Percentiles rank a stretch among this genome's conserved stretches.
Conservation (phyloP, 2,329 filamentous ascomycete genomes). For the Neopestalotiopsis sp. region DNA sequence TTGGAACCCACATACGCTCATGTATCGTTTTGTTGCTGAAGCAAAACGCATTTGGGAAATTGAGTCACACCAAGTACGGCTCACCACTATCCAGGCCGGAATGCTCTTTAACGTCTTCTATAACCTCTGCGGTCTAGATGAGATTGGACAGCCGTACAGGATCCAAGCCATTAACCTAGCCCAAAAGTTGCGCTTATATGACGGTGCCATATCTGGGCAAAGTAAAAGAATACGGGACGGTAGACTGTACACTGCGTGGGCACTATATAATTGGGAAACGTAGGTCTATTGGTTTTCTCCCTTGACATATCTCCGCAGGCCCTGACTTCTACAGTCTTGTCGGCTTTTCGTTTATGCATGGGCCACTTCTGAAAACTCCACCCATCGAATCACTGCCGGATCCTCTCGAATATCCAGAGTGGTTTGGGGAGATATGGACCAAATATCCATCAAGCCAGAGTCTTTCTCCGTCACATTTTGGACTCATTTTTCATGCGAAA, state of each 20-base stretch:
- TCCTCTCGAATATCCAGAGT: slow-evolving; percentile 30
- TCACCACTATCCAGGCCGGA: slow-evolving; percentile 41
- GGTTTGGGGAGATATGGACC: slow-evolving; percentile 38
- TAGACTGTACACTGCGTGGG: slow-evolving; percentile 39
- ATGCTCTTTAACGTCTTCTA: slow-evolving; percentile 35
- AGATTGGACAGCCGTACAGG: slow-evolving; percentile 40
- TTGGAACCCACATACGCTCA: slow-evolving; percentile 40
- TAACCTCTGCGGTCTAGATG: slow-evolving; percentile 40
- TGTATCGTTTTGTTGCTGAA: slow-evolving; percentile 42
- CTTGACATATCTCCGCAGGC: neutral
- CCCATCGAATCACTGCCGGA: slow-evolving; percentile 33
- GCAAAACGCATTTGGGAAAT: slow-evolving; percentile 40
- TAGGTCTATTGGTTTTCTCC: neutral
- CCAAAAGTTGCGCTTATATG: slow-evolving; percentile 37
- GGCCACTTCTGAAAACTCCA: slow-evolving; percentile 28
- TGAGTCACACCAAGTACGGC: slow-evolving; percentile 29
- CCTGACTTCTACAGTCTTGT: neutral
- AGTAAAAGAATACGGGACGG: slow-evolving; percentile 27
- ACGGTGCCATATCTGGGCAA: slow-evolving; percentile 19
- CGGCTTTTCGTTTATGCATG: slow-evolving; percentile 29
- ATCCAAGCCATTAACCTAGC: slow-evolving; percentile 39
- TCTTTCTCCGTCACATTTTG: slow-evolving; percentile 30
- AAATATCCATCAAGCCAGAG: slow-evolving; percentile 31
- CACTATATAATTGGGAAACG: slow-evolving; percentile 31
- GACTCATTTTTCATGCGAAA: slow-evolving; percentile 32